These are phyloP conservation scores for Populus trichocarpa DNA, from an alignment of 441 rosid species.

Conservation along the genomic window DNA sequence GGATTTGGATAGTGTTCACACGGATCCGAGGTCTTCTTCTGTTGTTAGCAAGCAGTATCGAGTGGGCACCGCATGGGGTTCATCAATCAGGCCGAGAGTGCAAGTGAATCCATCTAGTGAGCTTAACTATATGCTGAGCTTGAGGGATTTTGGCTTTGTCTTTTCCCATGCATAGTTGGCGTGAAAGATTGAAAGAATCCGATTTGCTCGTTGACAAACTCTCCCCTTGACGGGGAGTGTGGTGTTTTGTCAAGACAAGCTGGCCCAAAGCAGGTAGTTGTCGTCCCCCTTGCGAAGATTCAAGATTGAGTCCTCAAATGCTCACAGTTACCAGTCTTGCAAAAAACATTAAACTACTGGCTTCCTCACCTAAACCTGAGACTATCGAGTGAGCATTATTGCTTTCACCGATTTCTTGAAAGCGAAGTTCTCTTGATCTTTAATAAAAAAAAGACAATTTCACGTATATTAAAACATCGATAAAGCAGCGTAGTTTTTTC, in stretches of 20 bases:
- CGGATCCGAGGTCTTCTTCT: background rate
- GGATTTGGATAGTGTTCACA: background rate
- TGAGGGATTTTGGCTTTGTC: background rate
- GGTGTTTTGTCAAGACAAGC: slow-evolving; percentile 4
- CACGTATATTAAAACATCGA: background rate
- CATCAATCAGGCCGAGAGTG: background rate
- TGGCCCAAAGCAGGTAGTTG: slow-evolving; percentile 22
- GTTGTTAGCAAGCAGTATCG: background rate
- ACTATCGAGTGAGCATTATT: slow-evolving; percentile 17
- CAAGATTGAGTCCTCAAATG: slow-evolving; percentile 21
- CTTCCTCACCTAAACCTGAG: slow-evolving; percentile 27
- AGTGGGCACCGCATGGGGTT: background rate
- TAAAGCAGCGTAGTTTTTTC: too few species aligned
- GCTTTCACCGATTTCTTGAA: slow-evolving; percentile 19
- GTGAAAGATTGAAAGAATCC: background rate
- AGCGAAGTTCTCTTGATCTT: background rate
- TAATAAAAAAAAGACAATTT: background rate
- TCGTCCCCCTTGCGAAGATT: background rate
- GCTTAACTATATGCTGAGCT: background rate
- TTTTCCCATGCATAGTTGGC: background rate
- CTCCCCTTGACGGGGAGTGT: background rate
- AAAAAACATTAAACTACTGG: slow-evolving; percentile 6
- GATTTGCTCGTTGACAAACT: background rate
- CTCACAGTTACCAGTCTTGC: slow-evolving; percentile 7
- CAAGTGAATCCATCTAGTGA: background rate